Evolutionary conservation across 768 basidiomycete species (phyloP).

Genomic region (Boletus rubescentipes): DNA sequence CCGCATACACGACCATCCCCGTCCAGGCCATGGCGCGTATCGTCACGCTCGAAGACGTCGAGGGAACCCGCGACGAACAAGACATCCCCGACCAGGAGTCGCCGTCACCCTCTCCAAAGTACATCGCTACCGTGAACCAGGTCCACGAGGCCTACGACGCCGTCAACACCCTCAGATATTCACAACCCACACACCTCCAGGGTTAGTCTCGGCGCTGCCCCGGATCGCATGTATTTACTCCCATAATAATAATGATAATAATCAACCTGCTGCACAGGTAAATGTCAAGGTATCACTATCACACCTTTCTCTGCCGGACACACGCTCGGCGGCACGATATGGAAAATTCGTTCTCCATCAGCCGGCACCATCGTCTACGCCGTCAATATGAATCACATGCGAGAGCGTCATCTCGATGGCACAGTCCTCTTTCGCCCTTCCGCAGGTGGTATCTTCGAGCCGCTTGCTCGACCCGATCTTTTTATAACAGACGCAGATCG

Average conservation of each 20-base stretch:
- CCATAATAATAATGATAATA: background rate
- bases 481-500: conserved; percentile 92
- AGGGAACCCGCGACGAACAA: conserved; percentile 75
- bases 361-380: conserved; percentile 95
- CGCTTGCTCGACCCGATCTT: conserved; percentile 85
- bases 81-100: conserved; percentile 43
- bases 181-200: conserved; percentile 92
- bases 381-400: conserved; percentile 94
- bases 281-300: conserved; percentile 90
- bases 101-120: conserved; percentile 37
- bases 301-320: conserved; percentile 96
- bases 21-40: conserved; percentile 95
- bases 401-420: conserved; percentile 92
- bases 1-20: conserved; percentile 91
- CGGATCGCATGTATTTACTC: conserved; percentile 4
- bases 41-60: conserved; percentile 85
- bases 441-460: conserved; percentile 80
- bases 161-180: conserved; percentile 89
- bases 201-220: conserved; percentile 47
- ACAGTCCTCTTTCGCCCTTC: conserved; percentile 79
- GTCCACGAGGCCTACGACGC: conserved; percentile 92
- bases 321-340: conserved; percentile 93
- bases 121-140: conserved; percentile 75
- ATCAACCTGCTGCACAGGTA: conserved; percentile 46
- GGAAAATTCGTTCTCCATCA: conserved; percentile 98